A percentile compares a stretch with the other conserved stretches of the same genome.
Evolutionary conservation across 1,284 basidiomycete genomes (phyloP).

Genomic region (Ganoderma boninense): DNA sequence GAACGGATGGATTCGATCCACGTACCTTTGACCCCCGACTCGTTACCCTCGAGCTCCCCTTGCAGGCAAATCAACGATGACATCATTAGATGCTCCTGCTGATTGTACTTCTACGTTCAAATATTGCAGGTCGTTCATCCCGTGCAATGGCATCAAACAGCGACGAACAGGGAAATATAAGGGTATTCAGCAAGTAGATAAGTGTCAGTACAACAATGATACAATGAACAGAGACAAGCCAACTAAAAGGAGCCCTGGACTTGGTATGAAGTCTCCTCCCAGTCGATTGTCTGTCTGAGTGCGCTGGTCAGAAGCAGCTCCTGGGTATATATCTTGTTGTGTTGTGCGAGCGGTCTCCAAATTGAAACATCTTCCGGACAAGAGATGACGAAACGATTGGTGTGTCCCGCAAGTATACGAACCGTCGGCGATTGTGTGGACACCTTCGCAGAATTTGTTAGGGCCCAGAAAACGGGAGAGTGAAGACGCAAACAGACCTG

Average conservation of each 20-base stretch:
- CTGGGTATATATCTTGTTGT: conserved; percentile 67
- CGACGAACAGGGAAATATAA: not conserved
- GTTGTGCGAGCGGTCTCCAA: conserved; percentile 64
- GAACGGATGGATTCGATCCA: not conserved
- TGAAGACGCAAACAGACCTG: conserved; percentile 52
- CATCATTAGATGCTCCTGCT: too few species aligned
- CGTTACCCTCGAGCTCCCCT: too few species aligned
- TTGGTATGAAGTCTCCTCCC: conserved; percentile 51
- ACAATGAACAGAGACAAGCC: not conserved
- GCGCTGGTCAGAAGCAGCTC: conserved; percentile 73
- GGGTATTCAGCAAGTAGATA: not conserved
- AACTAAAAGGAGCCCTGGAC: conserved; percentile 31
- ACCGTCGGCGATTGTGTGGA: conserved; percentile 59
- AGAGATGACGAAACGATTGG: conserved; percentile 67
- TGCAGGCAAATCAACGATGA: too few species aligned
- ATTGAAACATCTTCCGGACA: conserved; percentile 64
- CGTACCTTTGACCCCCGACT: not conserved
- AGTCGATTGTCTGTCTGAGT: conserved; percentile 71
- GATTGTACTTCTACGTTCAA: not conserved
- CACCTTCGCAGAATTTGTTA: conserved; percentile 42
- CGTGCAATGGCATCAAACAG: not conserved
- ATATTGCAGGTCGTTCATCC: not conserved
- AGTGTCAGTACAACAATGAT: not conserved
- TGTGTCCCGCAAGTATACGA: conserved; percentile 59
- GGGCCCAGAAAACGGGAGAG: not conserved